Evolutionary conservation across 1,284 basidiomycete species (phyloP).

Genomic region (Cryptococcus hybrid): DNA sequence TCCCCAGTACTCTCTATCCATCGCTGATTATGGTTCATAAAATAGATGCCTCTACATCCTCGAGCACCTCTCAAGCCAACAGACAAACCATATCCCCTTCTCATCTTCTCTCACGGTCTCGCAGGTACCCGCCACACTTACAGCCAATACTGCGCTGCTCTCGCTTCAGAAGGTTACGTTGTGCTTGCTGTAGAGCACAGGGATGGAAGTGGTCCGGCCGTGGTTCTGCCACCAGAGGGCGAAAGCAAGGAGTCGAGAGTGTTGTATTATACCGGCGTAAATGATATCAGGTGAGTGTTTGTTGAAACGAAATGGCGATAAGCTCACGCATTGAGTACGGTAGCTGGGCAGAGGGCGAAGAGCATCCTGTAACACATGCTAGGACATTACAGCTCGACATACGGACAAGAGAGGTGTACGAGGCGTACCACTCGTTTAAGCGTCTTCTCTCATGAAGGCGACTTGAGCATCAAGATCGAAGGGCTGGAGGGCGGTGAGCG

Average conservation of each 20-base stretch:
- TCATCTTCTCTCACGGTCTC: constrained; percentile 78
- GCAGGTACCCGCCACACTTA: constrained; percentile 71
- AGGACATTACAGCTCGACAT: constrained; percentile 65
- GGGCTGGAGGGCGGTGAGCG: constrained; percentile 4
- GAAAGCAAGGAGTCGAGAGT: constrained; percentile 6
- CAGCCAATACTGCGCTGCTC: constrained; percentile 65
- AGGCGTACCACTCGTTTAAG: constrained; percentile 52
- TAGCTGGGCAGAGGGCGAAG: constrained; percentile 24
- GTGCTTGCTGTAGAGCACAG: constrained; percentile 74
- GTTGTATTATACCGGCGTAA: no score
- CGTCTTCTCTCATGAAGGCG: constrained; percentile 11
- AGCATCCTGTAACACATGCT: constrained; percentile 51
- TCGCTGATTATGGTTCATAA: neutral
- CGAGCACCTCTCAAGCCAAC: constrained; percentile 14
- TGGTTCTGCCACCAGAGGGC: constrained; percentile 37
- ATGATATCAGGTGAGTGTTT: no score
- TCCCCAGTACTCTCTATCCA: neutral
- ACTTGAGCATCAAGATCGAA: constrained; percentile 1
- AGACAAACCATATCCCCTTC: constrained; percentile 59
- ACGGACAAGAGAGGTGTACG: constrained; percentile 65
- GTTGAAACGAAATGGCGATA: neutral
- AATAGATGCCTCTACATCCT: constrained; percentile 28
- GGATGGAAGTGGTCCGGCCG: constrained; percentile 65
- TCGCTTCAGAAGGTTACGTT: constrained; percentile 71
- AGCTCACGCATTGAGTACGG: neutral